A percentile compares a stretch with the other conserved stretches of the same genome.
These are phyloP conservation scores for Rosa persica DNA, from an alignment of 306 rosid genomes.

Conservation along the genomic window DNA sequence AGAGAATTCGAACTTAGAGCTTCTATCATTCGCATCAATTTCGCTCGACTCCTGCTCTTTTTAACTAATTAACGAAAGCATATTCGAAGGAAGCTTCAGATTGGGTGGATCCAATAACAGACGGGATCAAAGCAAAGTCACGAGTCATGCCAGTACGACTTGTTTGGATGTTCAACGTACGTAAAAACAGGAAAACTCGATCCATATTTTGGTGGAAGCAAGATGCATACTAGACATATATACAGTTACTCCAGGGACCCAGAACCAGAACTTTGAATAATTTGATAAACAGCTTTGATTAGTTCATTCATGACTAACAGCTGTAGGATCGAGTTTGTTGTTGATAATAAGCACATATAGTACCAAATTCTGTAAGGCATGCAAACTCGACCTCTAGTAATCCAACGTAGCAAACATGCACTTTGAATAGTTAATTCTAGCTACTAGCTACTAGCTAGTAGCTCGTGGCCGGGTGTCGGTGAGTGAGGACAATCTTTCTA, in stretches of 20 bases:
- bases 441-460: neutral
- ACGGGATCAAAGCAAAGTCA: neutral
- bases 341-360: neutral
- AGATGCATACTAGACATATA: neutral
- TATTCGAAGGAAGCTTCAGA: neutral
- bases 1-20: neutral
- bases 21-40: neutral
- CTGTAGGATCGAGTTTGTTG: neutral
- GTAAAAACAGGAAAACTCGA: neutral
- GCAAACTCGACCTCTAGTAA: neutral
- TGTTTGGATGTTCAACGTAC: neutral
- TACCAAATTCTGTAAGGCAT: neutral
- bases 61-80: neutral
- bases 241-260: neutral
- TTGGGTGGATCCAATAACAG: neutral
- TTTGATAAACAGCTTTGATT: neutral
- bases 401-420: neutral
- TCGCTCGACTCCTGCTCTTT: neutral
- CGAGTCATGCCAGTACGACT: neutral
- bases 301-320: neutral
- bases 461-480: neutral
- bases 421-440: neutral
- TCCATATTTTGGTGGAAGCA: neutral
- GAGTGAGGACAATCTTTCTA: neutral
- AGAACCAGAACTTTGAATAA: slow-evolving; percentile 4